These are phyloP conservation scores for Apiotrichum gracile DNA, from an alignment of 1,284 basidiomycete genomes.

Conservation along the genomic window DNA sequence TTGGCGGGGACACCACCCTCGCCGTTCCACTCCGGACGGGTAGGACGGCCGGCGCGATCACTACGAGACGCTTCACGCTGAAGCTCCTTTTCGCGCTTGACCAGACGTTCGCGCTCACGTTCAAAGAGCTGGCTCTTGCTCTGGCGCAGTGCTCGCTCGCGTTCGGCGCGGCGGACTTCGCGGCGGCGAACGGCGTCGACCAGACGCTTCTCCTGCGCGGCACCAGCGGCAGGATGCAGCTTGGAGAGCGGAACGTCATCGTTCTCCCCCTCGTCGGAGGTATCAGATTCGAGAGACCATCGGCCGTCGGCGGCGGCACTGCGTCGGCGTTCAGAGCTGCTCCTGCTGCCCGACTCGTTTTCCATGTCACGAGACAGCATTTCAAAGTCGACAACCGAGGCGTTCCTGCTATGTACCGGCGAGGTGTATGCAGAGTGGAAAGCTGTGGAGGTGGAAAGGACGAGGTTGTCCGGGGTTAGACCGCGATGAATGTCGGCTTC, in stretches of 20 bases:
- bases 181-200: conserved; percentile 7
- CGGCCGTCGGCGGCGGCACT: conserved; percentile 1
- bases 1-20: conserved; percentile 42
- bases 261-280: conserved; percentile 2
- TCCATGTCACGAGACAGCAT: too few relatives aligned
- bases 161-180: conserved; percentile 12
- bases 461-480: conserved; percentile 20
- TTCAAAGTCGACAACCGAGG: not conserved
- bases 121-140: conserved; percentile 8
- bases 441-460: not conserved
- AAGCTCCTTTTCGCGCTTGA: not conserved
- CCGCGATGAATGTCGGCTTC: conserved; percentile 30
- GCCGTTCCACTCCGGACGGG: conserved; percentile 31
- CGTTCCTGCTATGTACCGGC: not conserved
- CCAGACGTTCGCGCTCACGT: conserved; percentile 1
- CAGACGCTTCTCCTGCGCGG: conserved; percentile 19
- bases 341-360: not conserved
- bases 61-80: not conserved
- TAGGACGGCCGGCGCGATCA: not conserved
- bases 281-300: conserved; percentile 11
- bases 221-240: conserved; percentile 34
- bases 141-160: conserved; percentile 9
- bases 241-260: conserved; percentile 40
- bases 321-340: too few relatives aligned
- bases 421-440: not conserved